phyloP scores from a whole-genome alignment of 2,329 filamentous ascomycete species.

The Trichoderma koningiopsis region DNA sequence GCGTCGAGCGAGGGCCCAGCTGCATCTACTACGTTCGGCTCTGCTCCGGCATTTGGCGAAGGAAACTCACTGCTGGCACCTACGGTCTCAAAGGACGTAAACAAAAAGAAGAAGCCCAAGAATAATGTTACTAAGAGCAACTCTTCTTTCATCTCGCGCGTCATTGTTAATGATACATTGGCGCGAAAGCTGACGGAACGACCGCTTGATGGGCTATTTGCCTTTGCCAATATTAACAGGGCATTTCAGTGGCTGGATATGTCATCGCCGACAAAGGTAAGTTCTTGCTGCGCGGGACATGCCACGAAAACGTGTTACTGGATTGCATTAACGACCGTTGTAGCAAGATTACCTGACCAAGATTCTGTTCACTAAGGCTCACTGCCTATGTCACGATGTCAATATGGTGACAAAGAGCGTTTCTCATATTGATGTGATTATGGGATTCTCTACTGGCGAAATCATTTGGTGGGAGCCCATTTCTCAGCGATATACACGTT shows the following conservation, averaged over 20 bases:
- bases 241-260: slow-evolving; percentile 96
- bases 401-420: slow-evolving; percentile 79
- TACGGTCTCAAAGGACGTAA: slow-evolving; percentile 67
- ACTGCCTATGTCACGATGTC: slow-evolving; percentile 92
- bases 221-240: slow-evolving; percentile 93
- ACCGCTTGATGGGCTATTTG: slow-evolving; percentile 76
- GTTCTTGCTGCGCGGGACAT: slow-evolving; percentile 4
- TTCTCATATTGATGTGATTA: slow-evolving; percentile 83
- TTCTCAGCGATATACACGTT: slow-evolving; percentile 88
- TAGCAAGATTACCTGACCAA: slow-evolving; percentile 91
- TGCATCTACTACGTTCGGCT: slow-evolving; percentile 45
- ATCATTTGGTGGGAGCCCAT: slow-evolving; percentile 99
- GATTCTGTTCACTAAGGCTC: slow-evolving; percentile 94
- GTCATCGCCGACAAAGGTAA: slow-evolving; percentile 69
- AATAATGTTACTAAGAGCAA: slow-evolving; percentile 99
- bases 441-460: slow-evolving; percentile 95
- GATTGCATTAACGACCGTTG: slow-evolving; percentile 32
- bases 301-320: neutral
- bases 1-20: slow-evolving; percentile 56
- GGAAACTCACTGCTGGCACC: slow-evolving; percentile 74
- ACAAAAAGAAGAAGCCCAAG: slow-evolving; percentile 90
- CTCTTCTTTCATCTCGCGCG: slow-evolving; percentile 95
- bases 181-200: slow-evolving; percentile 79
- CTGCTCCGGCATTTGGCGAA: slow-evolving; percentile 76
- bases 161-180: slow-evolving; percentile 84